Base-by-base conservation (phyloP, 176 grass and related monocot species). In the Saccharum spontaneum region DNA sequence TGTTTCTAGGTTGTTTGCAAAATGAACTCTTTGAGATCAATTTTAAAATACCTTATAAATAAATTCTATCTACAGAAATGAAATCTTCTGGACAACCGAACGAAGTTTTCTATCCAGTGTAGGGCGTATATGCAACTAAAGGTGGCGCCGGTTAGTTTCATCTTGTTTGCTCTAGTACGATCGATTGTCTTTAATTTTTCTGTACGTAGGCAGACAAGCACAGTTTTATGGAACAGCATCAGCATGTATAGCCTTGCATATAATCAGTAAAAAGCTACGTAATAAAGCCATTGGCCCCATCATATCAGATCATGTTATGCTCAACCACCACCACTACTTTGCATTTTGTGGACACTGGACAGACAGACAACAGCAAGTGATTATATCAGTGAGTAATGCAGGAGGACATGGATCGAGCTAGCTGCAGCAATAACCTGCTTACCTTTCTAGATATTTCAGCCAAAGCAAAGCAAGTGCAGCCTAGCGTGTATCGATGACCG, bases 391-490 rank as follows among this genome's bases (percentile, higher is more conserved):
- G 55, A 60, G 40, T 46, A 18, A 55, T 57, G 48, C 41, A 79
- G 77, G 18, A 57, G 54, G 54, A 18, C 16, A 52, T 52, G 49
- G 49, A 52, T 45, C 11, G 44, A 20, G 4, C 3, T 20, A 20
- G 14, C 41, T 10, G 23, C 22, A 46, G 49, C 49, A 52, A 55
- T 57, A 0, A n/a, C 55, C 55, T n/a, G 2, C 0, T 59, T 59
- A 68, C 10, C 78, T 52, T 69, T 81, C 20, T 67, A 81, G 79
- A 81, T 55, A 18, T 81, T 81, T 70, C 38, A 69, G 61, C 62
- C 20, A 43, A 41, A 20, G 3, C 16, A 67, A 69, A 12, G 1
- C 33, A 39, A 55, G 34, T 82, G 79, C 66, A 57, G 22, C 79
- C 66, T 81, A 70, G 79, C 30, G 45, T 54, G 79, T 70, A 85